Evolutionary conservation across 2,329 filamentous ascomycete genomes (phyloP).

Genomic region (Apiospora kogelbergensis): DNA sequence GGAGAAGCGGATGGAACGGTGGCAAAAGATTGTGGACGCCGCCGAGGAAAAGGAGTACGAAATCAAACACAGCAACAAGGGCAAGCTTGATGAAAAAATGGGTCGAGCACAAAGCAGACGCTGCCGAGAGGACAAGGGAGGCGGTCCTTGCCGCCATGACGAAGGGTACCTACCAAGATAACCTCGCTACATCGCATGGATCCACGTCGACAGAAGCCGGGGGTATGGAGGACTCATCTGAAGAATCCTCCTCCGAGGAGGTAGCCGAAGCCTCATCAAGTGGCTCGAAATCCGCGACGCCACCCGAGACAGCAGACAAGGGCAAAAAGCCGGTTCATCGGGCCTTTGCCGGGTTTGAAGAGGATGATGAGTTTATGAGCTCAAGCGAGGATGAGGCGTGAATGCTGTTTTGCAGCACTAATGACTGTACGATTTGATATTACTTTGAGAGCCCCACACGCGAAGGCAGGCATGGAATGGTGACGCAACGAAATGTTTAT

Average conservation of each 20-base stretch:
- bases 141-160: conserved; percentile 72
- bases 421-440: not conserved
- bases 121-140: conserved; percentile 76
- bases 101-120: conserved; percentile 93
- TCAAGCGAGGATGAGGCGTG: conserved; percentile 59
- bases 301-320: conserved; percentile 35
- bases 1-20: conserved; percentile 78
- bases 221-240: conserved; percentile 31
- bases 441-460: not conserved
- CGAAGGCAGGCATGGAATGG: not conserved
- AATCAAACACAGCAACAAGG: conserved; percentile 69
- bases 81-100: conserved; percentile 81
- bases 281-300: conserved; percentile 50
- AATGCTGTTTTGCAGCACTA: not conserved
- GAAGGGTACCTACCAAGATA: conserved; percentile 62
- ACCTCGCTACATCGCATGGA: conserved; percentile 52
- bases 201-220: conserved; percentile 42
- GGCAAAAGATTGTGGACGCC: conserved; percentile 84
- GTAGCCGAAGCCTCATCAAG: conserved; percentile 33
- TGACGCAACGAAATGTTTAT: conserved; percentile 4
- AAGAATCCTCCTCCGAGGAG: conserved; percentile 35
- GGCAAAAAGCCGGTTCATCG: conserved; percentile 38
- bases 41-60: conserved; percentile 84
- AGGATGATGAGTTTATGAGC: conserved; percentile 75
- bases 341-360: conserved; percentile 74